These are phyloP conservation scores for Juglanconis oblonga DNA, from an alignment of 2,329 filamentous ascomycete genomes.

Conservation along the genomic window DNA sequence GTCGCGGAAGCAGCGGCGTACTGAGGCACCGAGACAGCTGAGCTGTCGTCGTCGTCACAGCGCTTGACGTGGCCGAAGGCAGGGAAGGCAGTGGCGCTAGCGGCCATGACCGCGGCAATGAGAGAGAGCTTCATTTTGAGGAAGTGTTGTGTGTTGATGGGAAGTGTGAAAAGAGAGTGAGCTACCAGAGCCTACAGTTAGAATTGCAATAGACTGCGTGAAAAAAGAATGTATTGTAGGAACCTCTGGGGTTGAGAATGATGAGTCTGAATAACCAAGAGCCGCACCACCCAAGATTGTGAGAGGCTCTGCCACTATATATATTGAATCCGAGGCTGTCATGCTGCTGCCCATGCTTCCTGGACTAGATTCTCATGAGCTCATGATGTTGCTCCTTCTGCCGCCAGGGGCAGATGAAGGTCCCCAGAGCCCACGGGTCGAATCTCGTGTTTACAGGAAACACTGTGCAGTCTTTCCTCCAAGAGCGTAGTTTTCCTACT, in stretches of 20 bases:
- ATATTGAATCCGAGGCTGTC: not conserved
- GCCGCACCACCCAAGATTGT: not conserved
- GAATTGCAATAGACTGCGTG: not conserved
- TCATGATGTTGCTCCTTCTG: not conserved
- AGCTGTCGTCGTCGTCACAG: not conserved
- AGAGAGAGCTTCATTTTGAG: slow-evolving; percentile 15
- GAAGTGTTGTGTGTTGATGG: not conserved
- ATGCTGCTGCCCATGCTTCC: not conserved
- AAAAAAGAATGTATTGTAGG: slow-evolving; percentile 11
- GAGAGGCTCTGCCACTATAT: not conserved
- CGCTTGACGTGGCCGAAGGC: not conserved
- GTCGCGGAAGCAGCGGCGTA: not conserved
- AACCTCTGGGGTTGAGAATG: not conserved
- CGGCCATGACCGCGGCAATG: slow-evolving; percentile 1
- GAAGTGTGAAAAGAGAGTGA: not conserved
- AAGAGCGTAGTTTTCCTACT: not conserved
- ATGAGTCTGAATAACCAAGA: not conserved
- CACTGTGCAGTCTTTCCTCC: not conserved
- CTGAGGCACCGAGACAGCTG: not conserved
- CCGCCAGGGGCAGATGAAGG: not conserved
- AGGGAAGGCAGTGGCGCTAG: slow-evolving; percentile 5
- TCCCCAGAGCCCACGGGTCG: too few species aligned
- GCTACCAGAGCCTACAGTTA: slow-evolving; percentile 16
- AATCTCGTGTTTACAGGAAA: not conserved
- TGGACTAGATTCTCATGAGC: not conserved